Base-by-base conservation (phyloP, 495 filamentous ascomycete genomes). In the Xylaria palmicola region DNA sequence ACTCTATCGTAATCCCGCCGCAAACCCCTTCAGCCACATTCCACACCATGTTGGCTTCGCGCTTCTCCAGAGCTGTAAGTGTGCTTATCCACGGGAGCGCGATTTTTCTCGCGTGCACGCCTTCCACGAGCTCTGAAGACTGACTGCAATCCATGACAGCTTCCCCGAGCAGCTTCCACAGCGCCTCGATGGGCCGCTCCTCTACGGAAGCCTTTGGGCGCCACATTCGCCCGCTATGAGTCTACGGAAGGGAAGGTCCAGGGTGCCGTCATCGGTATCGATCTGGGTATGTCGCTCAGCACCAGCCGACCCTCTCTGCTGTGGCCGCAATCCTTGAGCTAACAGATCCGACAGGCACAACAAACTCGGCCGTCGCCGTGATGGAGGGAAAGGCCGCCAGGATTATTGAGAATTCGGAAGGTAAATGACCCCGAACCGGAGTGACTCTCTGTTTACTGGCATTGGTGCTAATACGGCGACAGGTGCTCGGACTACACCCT, bases 371-470 rank as follows among this genome's bases (percentile, higher is more conserved):
- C 48, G 94, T 98, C 56, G 93, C 92, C 68, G 80, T 98, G 53
- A 97, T 98, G 91, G 94, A 98, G 83, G 94, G 94, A 73, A 96
- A 94, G 82, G 76, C 82, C 22, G 91, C 94, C 57, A 90, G 88
- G 76, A 97, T 98, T 71, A 98, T 98, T 76, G 94, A 98, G 79
- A 98, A 98, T 84, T 74, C 92, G 26, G 92, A 97, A 83, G 92
- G 91, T 93, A 81, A 68, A 82, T 73, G 37, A 20, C 26, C 54
- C 60, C 9, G 6, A 6, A n/a, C 7, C 6, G 0, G 6, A 24
- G 22, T 20, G 6, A 7, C 24, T 4, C 8, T 19, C 7, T 6
- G 64, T 53, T 62, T 68, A 56, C 34, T 10, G 4, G 12, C 9
- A 37, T 13, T 4, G 24, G 29, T 15, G 26, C 48, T 68, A 58